Evolutionary conservation across 148 eudicot genomes (phyloP), one percentile per base, ranked within the genome.

Genomic region (Rhododendron simsii): DNA sequence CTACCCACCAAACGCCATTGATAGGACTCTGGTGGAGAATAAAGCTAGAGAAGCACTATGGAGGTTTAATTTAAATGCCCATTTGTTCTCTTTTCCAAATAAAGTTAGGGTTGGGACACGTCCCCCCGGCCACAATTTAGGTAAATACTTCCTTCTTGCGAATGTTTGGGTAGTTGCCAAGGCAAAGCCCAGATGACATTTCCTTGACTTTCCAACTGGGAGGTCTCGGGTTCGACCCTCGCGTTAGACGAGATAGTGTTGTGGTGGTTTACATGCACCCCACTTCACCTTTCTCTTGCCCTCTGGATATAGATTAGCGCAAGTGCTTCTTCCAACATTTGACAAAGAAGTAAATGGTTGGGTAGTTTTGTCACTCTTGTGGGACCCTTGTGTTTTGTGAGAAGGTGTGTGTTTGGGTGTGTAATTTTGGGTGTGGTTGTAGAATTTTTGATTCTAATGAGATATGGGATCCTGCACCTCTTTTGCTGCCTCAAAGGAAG

Each of bases 21-120:
- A 93, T 69, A 91, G 33, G 96, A 93, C 96, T 88, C 44, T 89
- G 87, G 94, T 95, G 98, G 98, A 92, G 88, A 87, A 91, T 91
- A 95, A 92, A 94, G 90, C 65, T 59, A 86, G 84, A 80, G 55
- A 85, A 76, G 87, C 91, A 90, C 89, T 86, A 85, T 69, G 57
- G 47, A 23, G 16, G 44, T 28, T 63, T 41, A 41, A 0, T 41
- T 55, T 78, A 67, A 81, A 74, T 85, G 51, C 50, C 55, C 45
- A 35, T 81, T 18, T 20, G 26, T 33, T 63, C 45, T 41, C 57
- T 81, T 84, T 84, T 83, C 3, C 77, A 45, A 81, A 26, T 84
- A 77, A 84, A 86, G 86, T 59, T 71, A 71, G 51, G 87, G 67
- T 53, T 81, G 84, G 67, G 86, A 81, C 50, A 84, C 85, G 84